Base-by-base conservation (phyloP, 345 rosid genomes). In the Hevea brasiliensis region DNA sequence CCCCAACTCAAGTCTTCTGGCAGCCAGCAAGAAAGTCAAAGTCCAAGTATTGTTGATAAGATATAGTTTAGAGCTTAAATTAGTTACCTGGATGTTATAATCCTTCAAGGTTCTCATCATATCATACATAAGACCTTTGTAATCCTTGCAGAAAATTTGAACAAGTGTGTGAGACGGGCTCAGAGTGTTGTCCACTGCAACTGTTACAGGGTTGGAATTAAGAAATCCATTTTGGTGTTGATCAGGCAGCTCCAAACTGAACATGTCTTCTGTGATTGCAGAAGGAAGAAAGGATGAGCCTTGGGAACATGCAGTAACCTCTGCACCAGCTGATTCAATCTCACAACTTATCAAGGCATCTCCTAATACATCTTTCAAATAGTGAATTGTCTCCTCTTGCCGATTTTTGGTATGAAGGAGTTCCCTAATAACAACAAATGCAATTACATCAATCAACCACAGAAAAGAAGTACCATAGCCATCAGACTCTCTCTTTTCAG, bases 71-170 rank as follows among this genome's bases (percentile, higher is more conserved):
- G 11, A n/a, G 18, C 21, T 45, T 42, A 9, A 55, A 47, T 72
- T 23, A 67, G 59, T n/a, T 76, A 82, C 94, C 91, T 89, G 90
- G 73, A 85, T 78, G 72, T 87, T 83, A 61, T 82, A 84, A 72
- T 90, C 94, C 81, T 90, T 90, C 24, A 90, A 70, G 32, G 90
- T 88, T 79, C 89, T 85, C 88, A 84, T 88, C 63, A 83, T 78
- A 74, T 90, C 90, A 40, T 90, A 90, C 56, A 88, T 65, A 60
- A 90, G 90, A 71, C 94, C 94, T 77, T 90, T 90, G 77, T 88
- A 89, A 71, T 90, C 94, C 78, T 73, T 86, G 83, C 94, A 88
- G 15, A 73, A 70, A 58, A 90, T 82, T 71, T 86, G 88, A 62
- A 90, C 21, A 13, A 88, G 84, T 0, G 94, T 90, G 79, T 84